Evolutionary conservation across 169 alveolate genomes (phyloP).

Genomic region (Cryptosporidium xiaoi): DNA sequence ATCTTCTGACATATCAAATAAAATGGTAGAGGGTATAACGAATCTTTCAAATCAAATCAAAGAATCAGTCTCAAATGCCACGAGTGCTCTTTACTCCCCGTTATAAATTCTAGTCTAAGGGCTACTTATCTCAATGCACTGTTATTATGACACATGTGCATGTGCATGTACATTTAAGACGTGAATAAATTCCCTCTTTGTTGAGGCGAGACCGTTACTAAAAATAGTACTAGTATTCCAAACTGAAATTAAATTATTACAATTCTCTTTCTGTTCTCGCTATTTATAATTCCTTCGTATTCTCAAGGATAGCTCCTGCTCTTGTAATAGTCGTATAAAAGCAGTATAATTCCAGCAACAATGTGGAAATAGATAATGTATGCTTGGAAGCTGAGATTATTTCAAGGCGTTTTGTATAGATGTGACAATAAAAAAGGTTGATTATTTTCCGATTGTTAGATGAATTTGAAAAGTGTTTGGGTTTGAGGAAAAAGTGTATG

Average conservation of each 20-base stretch:
- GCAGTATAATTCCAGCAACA: conserved; percentile 26
- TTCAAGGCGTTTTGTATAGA: background rate
- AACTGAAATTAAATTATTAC: background rate
- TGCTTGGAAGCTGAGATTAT: conserved; percentile 5
- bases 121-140: too few species aligned
- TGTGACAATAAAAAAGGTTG: background rate
- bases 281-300: too few species aligned
- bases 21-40: conserved; percentile 28
- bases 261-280: too few species aligned
- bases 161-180: too few species aligned
- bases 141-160: too few species aligned
- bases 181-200: too few species aligned
- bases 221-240: background rate
- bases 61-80: conserved; percentile 51
- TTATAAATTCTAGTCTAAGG: background rate
- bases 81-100: conserved; percentile 53
- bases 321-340: conserved; percentile 25
- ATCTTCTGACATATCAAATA: conserved; percentile 42
- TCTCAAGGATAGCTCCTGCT: conserved; percentile 34
- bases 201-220: background rate
- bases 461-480: background rate
- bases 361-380: conserved; percentile 37
- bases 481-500: too few species aligned
- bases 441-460: background rate
- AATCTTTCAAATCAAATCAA: conserved; percentile 49